These are phyloP conservation scores for Metarhizium humberi DNA, from an alignment of 2,329 filamentous ascomycete species.

Conservation along the genomic window DNA sequence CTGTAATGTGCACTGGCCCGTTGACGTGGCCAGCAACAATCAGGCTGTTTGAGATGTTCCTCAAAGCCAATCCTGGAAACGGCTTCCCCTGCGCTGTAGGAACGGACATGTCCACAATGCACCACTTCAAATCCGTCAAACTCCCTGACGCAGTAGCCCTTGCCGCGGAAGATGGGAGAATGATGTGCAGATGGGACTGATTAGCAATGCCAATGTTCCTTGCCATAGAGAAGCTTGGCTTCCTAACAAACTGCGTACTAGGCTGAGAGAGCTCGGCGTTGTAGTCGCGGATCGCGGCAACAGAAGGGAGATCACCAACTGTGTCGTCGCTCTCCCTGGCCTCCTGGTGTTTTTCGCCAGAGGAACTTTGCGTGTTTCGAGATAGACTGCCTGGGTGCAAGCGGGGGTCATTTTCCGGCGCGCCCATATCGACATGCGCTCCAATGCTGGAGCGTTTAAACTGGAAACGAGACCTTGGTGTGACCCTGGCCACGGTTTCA, in stretches of 20 bases:
- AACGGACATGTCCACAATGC: conserved; percentile 72
- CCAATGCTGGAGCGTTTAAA: conserved; percentile 46
- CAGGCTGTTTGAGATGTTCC: conserved; percentile 59
- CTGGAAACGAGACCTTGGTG: conserved; percentile 71
- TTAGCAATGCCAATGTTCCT: conserved; percentile 55
- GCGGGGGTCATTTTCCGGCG: conserved; percentile 32
- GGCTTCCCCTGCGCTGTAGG: conserved; percentile 47
- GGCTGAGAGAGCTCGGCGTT: conserved; percentile 44
- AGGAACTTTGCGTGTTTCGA: conserved; percentile 15
- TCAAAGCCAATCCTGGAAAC: conserved; percentile 61
- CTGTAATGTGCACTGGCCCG: conserved; percentile 78
- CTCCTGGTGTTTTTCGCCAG: conserved; percentile 7
- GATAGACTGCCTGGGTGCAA: conserved; percentile 26
- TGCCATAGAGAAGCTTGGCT: conserved; percentile 54
- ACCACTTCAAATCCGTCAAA: conserved; percentile 58
- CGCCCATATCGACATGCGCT: conserved; percentile 32
- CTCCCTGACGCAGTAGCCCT: conserved; percentile 65
- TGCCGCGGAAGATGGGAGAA: conserved; percentile 62
- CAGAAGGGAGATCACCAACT: conserved; percentile 26
- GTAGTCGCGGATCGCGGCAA: conserved; percentile 37
- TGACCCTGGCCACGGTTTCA: conserved; percentile 55
- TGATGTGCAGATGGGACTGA: conserved; percentile 63
- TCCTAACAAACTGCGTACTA: conserved; percentile 35
- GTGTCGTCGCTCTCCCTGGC: conserved; percentile 21
- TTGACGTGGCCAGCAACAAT: conserved; percentile 70